Evolutionary conservation across 2,329 filamentous ascomycete genomes (phyloP).

Genomic region (Colletotrichum truncatum): DNA sequence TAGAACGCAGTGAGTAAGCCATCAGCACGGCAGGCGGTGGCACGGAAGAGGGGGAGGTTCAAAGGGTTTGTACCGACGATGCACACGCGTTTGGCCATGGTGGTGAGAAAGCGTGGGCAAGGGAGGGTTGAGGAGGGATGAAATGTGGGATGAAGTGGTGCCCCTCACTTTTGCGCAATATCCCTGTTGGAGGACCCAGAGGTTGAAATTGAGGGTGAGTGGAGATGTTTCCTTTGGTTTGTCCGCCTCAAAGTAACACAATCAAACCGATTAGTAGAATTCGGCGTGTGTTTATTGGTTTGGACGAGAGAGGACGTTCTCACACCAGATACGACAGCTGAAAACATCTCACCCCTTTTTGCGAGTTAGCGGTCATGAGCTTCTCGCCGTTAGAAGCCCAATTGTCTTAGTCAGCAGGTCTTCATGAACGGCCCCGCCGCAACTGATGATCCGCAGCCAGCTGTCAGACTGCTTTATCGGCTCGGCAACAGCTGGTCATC

Average conservation of each 20-base stretch:
- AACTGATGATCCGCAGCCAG: neutral
- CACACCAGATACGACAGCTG: slow-evolving; percentile 12
- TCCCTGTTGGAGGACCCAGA: neutral
- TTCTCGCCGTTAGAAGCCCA: neutral
- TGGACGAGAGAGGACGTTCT: slow-evolving; percentile 5
- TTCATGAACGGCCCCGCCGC: neutral
- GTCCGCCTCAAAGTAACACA: too few species aligned
- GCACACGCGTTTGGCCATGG: slow-evolving; percentile 51
- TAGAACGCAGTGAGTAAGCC: slow-evolving; percentile 38
- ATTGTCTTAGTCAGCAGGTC: neutral
- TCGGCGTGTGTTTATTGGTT: neutral
- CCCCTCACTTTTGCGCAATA: slow-evolving; percentile 14
- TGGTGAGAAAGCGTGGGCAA: neutral
- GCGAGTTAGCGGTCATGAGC: slow-evolving; percentile 3
- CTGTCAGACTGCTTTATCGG: neutral
- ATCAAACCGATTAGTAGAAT: too few species aligned
- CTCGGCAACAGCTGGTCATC: too few species aligned
- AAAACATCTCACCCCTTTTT: slow-evolving; percentile 1
- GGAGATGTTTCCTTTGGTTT: neutral
- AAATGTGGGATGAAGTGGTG: slow-evolving; percentile 11
- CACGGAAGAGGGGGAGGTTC: neutral
- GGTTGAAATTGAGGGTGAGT: neutral
- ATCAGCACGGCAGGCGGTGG: neutral
- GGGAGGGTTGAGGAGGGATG: slow-evolving; percentile 2
- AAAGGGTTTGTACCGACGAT: slow-evolving; percentile 45